Base-by-base conservation (phyloP, 768 basidiomycete genomes). In the Tricholoma hemisulphureum region DNA sequence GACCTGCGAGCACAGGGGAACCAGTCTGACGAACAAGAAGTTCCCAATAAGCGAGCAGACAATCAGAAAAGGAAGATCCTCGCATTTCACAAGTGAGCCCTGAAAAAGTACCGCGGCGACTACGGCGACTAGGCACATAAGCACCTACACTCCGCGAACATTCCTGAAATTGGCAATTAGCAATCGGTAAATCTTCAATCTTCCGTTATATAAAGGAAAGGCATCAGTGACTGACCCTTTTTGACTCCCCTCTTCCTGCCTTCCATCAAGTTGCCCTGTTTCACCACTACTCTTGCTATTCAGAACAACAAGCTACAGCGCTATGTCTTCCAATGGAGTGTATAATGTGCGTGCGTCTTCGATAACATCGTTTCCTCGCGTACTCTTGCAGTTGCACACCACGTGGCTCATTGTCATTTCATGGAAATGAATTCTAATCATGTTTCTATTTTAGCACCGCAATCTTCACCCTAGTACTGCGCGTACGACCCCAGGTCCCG, bases 141-240 rank as follows among this genome's bases (percentile, higher is more conserved):
- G 50, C 61, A 45, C 16, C 20, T 32, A 29, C 7, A 29, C 43
- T 54, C 53, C 53, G 37, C 37, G 32, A 60, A 23, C 51, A 61
- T 41, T 55, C 56, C 31, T 37, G 52, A 51, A 53, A 45, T 55
- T 35, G 57, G 39, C 32, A 55, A 55, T 62, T 57, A 48, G 58
- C 57, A 62, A 57, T 62, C 61, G 61, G 58, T 49, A 55, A 62
- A 62, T 62, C 61, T 56, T 57, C 54, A 43, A 54, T 54, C 53
- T 54, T 31, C 37, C 55, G 52, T 29, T 54, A 43, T 62, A 62
- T 62, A 63, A 60, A 58, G 26, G n/a, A 35, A 26, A 21, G 34
- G 55, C 61, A 58, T 62, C 61, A 58, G 20, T 14, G 28, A 56
- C 26, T 10, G 29, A 35, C 43, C 50, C 43, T 52, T 20, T 35